Evolutionary conservation across 225 moss, liverwort and hornwort genomes (phyloP).

Genomic region (Anthoceros angustus): DNA sequence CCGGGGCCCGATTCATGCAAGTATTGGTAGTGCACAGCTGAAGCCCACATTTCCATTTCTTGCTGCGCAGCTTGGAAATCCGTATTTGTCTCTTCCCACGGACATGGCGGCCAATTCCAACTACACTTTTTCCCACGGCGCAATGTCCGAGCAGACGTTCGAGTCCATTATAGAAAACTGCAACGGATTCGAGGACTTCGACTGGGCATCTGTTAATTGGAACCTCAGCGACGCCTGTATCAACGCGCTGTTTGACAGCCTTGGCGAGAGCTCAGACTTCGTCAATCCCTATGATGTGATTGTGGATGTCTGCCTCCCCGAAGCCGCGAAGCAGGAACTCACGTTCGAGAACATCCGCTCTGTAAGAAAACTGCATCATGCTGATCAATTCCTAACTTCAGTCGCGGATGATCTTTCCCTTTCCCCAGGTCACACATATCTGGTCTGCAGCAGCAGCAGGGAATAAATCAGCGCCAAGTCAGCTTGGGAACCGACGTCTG

Average conservation of each 20-base stretch:
- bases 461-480: neutral
- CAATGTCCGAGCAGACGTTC: constrained; percentile 24
- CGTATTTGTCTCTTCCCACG: constrained; percentile 15
- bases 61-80: constrained; percentile 24
- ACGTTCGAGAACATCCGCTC: constrained; percentile 9
- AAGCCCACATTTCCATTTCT: neutral
- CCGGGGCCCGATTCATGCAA: neutral
- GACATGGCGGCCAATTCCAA: constrained; percentile 26
- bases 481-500: constrained; percentile 38
- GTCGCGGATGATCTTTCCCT: neutral
- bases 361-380: neutral
- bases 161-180: constrained; percentile 16
- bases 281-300: constrained; percentile 31
- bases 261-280: constrained; percentile 20
- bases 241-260: constrained; percentile 11
- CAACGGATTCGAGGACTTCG: constrained; percentile 14
- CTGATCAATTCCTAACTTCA: neutral
- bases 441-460: too few relatives aligned
- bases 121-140: constrained; percentile 29
- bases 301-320: constrained; percentile 28
- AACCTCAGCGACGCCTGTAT: constrained; percentile 14
- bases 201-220: constrained; percentile 8
- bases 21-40: neutral
- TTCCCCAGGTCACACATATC: constrained; percentile 15
- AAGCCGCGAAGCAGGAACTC: constrained; percentile 27